A percentile compares a stretch with the other conserved stretches of the same genome.
These are phyloP conservation scores for Cinchona pubescens DNA, from an alignment of 257 asterid genomes.

Conservation along the genomic window DNA sequence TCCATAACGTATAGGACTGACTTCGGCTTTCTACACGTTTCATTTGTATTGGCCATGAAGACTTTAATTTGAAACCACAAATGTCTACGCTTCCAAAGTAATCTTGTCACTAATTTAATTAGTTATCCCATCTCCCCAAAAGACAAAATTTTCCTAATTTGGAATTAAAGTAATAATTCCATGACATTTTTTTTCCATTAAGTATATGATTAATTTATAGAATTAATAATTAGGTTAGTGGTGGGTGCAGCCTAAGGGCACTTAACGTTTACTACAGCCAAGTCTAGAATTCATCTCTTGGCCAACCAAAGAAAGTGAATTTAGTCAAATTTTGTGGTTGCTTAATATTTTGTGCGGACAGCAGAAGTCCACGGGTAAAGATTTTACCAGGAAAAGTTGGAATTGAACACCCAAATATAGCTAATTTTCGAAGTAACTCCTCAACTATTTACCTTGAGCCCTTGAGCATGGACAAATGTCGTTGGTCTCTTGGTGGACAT, in stretches of 20 bases:
- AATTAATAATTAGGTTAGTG: background rate
- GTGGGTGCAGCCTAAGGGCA: background rate
- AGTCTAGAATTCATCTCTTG: background rate
- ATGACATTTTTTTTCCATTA: background rate
- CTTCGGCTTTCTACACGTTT: background rate
- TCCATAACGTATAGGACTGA: background rate
- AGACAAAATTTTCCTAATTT: background rate
- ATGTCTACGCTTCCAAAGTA: background rate
- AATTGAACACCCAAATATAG: background rate
- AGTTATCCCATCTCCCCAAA: background rate
- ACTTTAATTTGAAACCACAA: background rate
- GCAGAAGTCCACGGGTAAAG: background rate
- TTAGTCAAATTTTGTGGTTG: too few species aligned
- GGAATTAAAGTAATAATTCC: background rate
- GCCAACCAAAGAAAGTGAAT: background rate
- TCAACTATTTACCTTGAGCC: background rate
- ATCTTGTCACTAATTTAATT: background rate
- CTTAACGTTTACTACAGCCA: background rate
- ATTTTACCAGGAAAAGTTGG: background rate
- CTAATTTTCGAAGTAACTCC: background rate
- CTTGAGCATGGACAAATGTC: too few species aligned
- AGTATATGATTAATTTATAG: background rate
- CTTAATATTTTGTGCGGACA: background rate
- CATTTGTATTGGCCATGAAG: background rate
- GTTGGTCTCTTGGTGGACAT: too few species aligned